Base-by-base conservation (phyloP, 1,284 basidiomycete species). In the Ustilago bromivora region DNA sequence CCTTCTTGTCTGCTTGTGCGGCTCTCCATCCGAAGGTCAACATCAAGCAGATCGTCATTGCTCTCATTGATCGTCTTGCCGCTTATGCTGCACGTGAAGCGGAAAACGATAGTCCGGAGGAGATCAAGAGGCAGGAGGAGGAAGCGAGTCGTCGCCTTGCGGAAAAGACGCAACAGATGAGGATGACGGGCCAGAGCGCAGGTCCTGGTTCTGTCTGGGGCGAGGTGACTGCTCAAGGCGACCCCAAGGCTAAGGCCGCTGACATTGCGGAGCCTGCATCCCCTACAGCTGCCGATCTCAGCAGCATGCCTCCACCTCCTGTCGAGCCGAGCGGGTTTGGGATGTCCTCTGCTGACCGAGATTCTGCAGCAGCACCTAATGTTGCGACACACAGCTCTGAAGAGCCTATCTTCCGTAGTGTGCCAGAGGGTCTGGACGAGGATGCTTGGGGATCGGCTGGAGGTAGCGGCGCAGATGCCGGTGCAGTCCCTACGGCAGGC, bases 41-140 rank as follows among this genome's bases (percentile, higher is more conserved):
- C 76, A 83, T 86, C 73, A 86, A 86, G 75, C 75, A 82, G 65
- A 85, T 86, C 60, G 84, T 86, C 61, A 86, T 86, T 52, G 71
- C 82, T 2, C 75, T 86, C 34, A 86, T 86, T 67, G 82, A 84
- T 56, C 82, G 84, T 15, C 71, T 86, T 28, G 84, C 84, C 19
- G 82, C 84, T 9, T 86, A 84, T 46, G 84, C 84, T 5, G 81
- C 82, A 3, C 67, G 84, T 13, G 84, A 86, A 60, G 84, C 84
- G 0, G 84, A 86, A 59, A 85, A 82, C 60, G 84, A 84, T 66
- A 81, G 71, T 32, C 80, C 84, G 7, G 84, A 86, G 40, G 82
- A 84, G 64, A 78, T 81, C 64, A 76, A 74, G 61, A 61, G 82
- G 40, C 83, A 84, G 57, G 84, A 86, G 74, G 80, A 84, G 61